Base-by-base conservation (phyloP, 352 stramenopile species). In the Globisporangium solare region DNA sequence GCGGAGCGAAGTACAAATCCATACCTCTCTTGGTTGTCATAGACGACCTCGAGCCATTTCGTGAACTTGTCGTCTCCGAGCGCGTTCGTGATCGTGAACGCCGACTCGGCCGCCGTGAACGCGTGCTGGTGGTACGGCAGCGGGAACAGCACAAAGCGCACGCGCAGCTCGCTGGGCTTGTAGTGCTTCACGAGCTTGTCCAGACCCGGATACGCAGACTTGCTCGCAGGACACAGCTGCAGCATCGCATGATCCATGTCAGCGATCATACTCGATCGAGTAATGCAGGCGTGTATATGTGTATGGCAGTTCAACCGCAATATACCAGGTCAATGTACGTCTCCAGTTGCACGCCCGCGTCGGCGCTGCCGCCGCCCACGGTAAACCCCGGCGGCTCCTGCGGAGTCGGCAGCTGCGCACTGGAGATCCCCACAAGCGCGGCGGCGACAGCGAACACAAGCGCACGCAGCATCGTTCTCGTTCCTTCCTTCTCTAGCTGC, bases 91-190 rank as follows among this genome's bases (percentile, higher is more conserved):
- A 93, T 77, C 39, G 80, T 84, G 58, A 84, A 89, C 11, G 74
- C 67, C 15, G 77, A 57, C 57, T 91, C 79, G 42, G 81, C 79
- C 10, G 73, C 68, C 10, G 76, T 63, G 60, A 91, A 93, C 24
- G 78, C 79, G 47, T 91, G 68, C 54, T 89, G 79, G 59, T 93
- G 81, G 66, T 89, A 91, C 37, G 83, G 83, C 66, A 92, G 31
- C 12, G 81, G 79, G 54, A 93, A 91, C 24, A 91, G 56, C 56
- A 91, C 79, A 46, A 93, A 87, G 14, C 61, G 74, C 37, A 93
- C 41, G 14, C 83, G 79, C 41, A 93, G 64, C 41, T 93, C 73
- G 10, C 79, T 54, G 1, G 69, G 51, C 24, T 68, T 59, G 56
- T 91, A 93, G 53, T 86, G 55, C 14, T 73, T 58, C 14, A 55